Evolutionary conservation across 1,139 yeast genomes (phyloP), one percentile per base, ranked within the genome.

Genomic region (Lodderomyces beijingensis): DNA sequence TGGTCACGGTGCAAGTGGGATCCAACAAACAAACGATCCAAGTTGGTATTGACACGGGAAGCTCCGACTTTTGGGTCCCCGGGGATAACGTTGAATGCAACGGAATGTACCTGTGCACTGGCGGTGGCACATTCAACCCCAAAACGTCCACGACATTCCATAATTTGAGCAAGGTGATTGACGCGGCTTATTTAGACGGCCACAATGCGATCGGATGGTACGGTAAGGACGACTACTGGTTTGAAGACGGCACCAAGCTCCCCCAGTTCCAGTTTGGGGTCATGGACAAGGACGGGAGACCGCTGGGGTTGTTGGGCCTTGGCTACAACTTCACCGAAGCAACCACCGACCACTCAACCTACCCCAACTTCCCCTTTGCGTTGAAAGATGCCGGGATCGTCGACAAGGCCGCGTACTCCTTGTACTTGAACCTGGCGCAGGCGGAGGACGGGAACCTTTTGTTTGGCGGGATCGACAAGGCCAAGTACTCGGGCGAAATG

Each of bases 391-490:
- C 67, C 32, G 82, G 82, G 1, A 40, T 61, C 24, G 78, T 77
- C 41, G 48, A 61, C 29, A 62, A 66, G 31, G 59, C 56, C 24
- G 66, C 75, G 9, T 79, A 73, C 50, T 75, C 84, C 4, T 56
- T 79, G 31, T 77, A 70, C 53, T 63, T 79, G 41, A 63, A 67
- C 36, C 58, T 63, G 13, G 40, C 53, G 5, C 57, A 61, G n/a
- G 54, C 74, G 4, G 10, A 7, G 9, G 36, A 51, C 2, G 83
- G 83, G 3, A 47, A 62, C 10, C 52, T 77, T 26, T 58, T 77
- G 28, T 77, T 77, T 49, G 84, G 84, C 4, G 84, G 75, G 19
- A 55, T 74, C 32, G 84, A 77, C 47, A 58, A 62, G 25, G 70
- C 75, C 23, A 77, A 77, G 51, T 68, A 61, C 39, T 40, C 55